Conservation (phyloP, 73 alveolate genomes). For the Urostyla sp. region DNA sequence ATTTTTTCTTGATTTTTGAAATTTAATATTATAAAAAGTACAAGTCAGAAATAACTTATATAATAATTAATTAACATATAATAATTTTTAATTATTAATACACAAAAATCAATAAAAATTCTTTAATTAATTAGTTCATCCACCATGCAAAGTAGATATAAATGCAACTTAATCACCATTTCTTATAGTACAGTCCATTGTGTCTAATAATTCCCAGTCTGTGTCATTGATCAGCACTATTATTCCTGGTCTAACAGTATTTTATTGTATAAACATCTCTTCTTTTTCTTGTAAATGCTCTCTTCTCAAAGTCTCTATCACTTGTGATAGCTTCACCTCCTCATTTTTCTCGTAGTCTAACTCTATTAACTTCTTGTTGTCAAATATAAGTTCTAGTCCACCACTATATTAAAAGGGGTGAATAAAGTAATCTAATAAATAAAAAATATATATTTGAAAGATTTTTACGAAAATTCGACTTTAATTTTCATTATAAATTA, state of each 20-base stretch:
- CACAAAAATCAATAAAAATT: neutral
- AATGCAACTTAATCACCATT: constrained; percentile 84
- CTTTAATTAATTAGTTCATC: constrained; percentile 66
- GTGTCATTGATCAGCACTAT: constrained; percentile 93
- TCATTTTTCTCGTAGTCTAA: constrained; percentile 47
- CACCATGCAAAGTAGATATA: constrained; percentile 96
- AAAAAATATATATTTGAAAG: neutral
- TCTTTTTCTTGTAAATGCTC: constrained; percentile 63
- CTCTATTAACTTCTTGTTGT: constrained; percentile 15
- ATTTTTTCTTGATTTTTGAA: constrained; percentile 14
- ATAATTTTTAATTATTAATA: neutral
- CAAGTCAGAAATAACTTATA: constrained; percentile 14
- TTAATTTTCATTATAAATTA: constrained; percentile 47
- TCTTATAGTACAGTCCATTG: constrained; percentile 73
- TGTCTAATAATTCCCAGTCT: constrained; percentile 95
- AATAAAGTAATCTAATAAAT: neutral
- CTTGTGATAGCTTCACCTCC: no score
- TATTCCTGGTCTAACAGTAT: constrained; percentile 88
- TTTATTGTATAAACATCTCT: constrained; percentile 69
- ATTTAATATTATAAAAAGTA: constrained; percentile 37
- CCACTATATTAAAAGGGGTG: constrained; percentile 25
- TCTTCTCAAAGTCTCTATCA: constrained; percentile 45
- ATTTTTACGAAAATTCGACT: no score
- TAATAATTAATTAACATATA: neutral
- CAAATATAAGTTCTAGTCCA: constrained; percentile 62